Evolutionary conservation across 2,329 filamentous ascomycete genomes (phyloP).

Genomic region (Fulvia fulva): DNA sequence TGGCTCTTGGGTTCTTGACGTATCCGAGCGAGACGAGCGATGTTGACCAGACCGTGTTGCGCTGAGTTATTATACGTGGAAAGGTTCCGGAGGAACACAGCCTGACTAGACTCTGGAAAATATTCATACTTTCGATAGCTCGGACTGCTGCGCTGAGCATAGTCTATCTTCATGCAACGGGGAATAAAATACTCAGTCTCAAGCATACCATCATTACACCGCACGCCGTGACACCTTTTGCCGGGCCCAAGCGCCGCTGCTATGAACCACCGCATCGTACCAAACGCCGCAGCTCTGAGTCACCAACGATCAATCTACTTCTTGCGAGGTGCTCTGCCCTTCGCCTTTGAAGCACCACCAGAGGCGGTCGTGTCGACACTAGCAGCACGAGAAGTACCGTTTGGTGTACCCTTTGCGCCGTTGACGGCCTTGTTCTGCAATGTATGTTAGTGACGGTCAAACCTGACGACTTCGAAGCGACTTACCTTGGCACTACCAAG

Average conservation of each 20-base stretch:
- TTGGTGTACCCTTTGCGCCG: constrained; percentile 76
- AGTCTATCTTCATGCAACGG: neutral
- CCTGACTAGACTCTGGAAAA: neutral
- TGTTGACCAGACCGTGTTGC: too few species aligned
- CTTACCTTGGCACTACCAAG: constrained; percentile 67
- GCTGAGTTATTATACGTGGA: too few species aligned
- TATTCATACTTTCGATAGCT: neutral
- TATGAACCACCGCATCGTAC: neutral
- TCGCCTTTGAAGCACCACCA: constrained; percentile 41
- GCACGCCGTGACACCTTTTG: neutral
- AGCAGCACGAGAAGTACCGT: constrained; percentile 75
- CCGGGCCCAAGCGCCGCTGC: neutral
- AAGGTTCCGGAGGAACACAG: neutral
- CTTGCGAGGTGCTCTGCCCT: constrained; percentile 39
- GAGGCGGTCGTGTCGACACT: constrained; percentile 78
- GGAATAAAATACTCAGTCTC: neutral
- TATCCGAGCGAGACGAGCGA: too few species aligned
- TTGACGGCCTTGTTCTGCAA: constrained; percentile 87
- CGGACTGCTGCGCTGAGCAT: neutral
- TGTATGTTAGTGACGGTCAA: constrained; percentile 7
- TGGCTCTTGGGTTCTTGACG: too few species aligned
- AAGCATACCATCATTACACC: neutral
- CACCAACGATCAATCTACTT: constrained; percentile 8
- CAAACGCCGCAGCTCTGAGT: neutral
- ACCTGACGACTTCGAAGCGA: neutral